Evolutionary conservation across 306 rosid species (phyloP).

Genomic region (Vicia sativa): DNA sequence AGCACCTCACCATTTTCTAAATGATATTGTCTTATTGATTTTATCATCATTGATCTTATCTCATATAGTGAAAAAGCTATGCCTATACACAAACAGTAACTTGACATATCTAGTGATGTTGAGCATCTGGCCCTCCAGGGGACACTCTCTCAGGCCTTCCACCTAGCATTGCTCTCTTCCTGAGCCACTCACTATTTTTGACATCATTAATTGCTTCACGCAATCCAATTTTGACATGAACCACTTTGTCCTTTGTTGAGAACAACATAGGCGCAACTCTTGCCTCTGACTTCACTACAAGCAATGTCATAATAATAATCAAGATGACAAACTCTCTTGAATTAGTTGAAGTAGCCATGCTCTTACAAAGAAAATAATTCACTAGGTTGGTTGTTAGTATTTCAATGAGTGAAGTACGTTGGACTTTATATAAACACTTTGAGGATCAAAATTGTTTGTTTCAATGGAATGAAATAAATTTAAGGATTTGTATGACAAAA

Average conservation of each 20-base stretch:
- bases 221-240: slow-evolving; percentile 24
- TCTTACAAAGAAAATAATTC: neutral
- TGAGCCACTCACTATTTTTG: slow-evolving; percentile 5
- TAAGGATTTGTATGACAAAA: neutral
- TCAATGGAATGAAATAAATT: neutral
- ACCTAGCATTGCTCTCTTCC: slow-evolving; percentile 43
- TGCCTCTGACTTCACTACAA: slow-evolving; percentile 37
- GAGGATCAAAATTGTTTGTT: too few species aligned
- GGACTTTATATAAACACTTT: neutral
- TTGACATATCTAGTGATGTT: slow-evolving; percentile 44
- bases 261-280: slow-evolving; percentile 26
- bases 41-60: neutral
- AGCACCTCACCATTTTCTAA: neutral
- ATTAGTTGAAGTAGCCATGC: slow-evolving; percentile 29
- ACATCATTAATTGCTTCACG: slow-evolving; percentile 12
- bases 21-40: neutral
- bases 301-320: slow-evolving; percentile 28
- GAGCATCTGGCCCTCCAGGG: slow-evolving; percentile 60
- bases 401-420: neutral
- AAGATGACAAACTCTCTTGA: slow-evolving; percentile 19
- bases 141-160: slow-evolving; percentile 40
- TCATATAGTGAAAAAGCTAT: neutral
- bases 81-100: neutral
- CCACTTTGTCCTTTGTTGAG: slow-evolving; percentile 4
- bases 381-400: neutral